phyloP scores from a whole-genome alignment of 306 rosid genomes.

The Prunus armeniaca region DNA sequence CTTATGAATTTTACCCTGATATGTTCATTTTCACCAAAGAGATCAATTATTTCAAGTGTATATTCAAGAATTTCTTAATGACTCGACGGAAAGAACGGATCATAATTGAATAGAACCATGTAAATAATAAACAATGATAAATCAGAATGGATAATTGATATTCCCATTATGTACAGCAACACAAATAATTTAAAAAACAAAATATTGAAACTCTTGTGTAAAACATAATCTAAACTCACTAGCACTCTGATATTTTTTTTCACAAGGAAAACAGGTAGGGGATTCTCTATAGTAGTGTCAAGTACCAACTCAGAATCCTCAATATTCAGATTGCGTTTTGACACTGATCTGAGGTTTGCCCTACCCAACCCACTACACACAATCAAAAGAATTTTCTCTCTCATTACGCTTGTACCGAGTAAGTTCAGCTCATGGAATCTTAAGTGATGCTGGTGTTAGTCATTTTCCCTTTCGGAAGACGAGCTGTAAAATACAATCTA shows the following conservation, averaged over 20 bases:
- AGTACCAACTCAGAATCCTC: neutral
- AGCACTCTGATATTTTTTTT: neutral
- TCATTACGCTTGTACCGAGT: neutral
- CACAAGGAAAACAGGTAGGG: neutral
- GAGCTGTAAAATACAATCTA: neutral
- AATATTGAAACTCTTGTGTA: neutral
- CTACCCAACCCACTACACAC: slow-evolving; percentile 2
- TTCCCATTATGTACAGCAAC: neutral
- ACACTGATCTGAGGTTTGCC: neutral
- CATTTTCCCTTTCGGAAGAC: neutral
- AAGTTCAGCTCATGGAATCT: neutral
- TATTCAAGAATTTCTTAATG: no score
- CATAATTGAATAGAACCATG: neutral
- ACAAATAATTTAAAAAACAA: neutral
- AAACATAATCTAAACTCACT: neutral
- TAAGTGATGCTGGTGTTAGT: neutral
- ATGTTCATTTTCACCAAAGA: no score
- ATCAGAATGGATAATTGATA: neutral
- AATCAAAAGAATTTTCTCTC: neutral
- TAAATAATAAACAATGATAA: neutral
- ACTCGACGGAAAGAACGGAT: neutral
- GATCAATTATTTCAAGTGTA: no score
- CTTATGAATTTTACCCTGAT: no score
- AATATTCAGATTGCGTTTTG: neutral
- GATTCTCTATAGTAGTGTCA: neutral